phyloP scores from a whole-genome alignment of 768 basidiomycete genomes.

The Rhodosporidiobolus odoratus region DNA sequence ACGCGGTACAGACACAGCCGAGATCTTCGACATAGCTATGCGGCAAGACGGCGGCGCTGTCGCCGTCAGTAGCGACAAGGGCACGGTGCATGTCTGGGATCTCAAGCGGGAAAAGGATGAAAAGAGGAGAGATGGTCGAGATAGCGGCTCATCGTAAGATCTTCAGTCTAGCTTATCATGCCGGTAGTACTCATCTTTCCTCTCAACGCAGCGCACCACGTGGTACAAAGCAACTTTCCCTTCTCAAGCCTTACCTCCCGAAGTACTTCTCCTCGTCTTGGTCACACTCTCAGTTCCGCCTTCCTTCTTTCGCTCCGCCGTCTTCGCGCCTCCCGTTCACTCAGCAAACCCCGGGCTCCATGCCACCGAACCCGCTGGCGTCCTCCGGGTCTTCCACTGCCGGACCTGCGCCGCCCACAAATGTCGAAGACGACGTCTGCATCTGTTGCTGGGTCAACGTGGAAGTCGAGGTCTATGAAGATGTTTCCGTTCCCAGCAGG shows the following conservation, averaged over 20 bases:
- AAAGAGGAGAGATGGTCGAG: conserved; percentile 8
- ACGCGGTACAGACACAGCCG: conserved; percentile 80
- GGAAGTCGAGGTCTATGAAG: conserved; percentile 43
- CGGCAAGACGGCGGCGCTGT: conserved; percentile 69
- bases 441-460: conserved; percentile 34
- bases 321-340: conserved; percentile 52
- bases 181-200: not conserved
- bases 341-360: conserved; percentile 58
- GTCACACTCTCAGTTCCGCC: conserved; percentile 89
- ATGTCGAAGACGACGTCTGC: conserved; percentile 46
- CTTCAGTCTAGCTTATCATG: conserved; percentile 1
- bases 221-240: conserved; percentile 73
- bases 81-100: conserved; percentile 84
- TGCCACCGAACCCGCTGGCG: conserved; percentile 50
- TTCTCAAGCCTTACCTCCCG: conserved; percentile 72
- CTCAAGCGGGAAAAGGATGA: conserved; percentile 48
- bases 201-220: conserved; percentile 66
- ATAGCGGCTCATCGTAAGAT: conserved; percentile 16
- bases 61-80: conserved; percentile 92
- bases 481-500: not conserved
- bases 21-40: conserved; percentile 85
- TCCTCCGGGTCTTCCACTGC: conserved; percentile 44
- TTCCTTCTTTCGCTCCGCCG: conserved; percentile 76
- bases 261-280: conserved; percentile 93
- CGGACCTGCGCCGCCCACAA: conserved; percentile 50